Evolutionary conservation across 1,284 basidiomycete genomes (phyloP).

Genomic region (Irpex sp.): DNA sequence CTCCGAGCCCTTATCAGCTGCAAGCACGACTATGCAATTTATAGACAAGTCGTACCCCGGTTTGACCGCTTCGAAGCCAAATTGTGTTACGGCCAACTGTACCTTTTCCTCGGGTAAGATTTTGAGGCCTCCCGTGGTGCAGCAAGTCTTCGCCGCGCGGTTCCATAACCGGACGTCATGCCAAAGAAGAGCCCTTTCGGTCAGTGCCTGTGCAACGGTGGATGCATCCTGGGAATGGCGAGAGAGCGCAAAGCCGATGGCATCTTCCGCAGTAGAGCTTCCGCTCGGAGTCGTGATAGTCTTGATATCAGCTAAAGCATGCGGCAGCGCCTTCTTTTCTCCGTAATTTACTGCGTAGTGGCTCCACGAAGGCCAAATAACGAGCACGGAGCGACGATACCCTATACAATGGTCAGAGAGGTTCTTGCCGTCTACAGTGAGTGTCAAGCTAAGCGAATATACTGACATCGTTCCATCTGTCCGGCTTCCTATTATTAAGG

Average conservation of each 20-base stretch:
- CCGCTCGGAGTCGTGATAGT: neutral
- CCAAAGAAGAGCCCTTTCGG: neutral
- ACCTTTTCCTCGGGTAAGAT: neutral
- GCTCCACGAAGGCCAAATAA: conserved; percentile 33
- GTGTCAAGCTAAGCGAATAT: too few species aligned
- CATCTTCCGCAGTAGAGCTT: neutral
- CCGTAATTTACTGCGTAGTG: conserved; percentile 22
- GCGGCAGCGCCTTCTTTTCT: conserved; percentile 1
- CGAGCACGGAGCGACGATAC: conserved; percentile 39
- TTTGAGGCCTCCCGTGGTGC: neutral
- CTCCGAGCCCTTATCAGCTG: neutral
- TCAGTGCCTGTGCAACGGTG: neutral
- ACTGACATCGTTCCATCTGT: neutral
- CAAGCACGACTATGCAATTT: neutral
- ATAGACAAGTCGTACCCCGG: neutral
- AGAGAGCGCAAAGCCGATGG: conserved; percentile 8
- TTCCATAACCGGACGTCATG: neutral
- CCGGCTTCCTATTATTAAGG: neutral
- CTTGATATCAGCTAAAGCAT: conserved; percentile 11
- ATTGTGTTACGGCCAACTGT: neutral
- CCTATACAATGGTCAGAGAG: conserved; percentile 4
- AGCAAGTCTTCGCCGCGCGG: neutral
- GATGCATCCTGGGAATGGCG: neutral
- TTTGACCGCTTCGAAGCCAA: conserved; percentile 3
- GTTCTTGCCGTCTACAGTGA: too few species aligned